phyloP scores from a whole-genome alignment of 2,329 filamentous ascomycete genomes.

The Aphanocladium album region DNA sequence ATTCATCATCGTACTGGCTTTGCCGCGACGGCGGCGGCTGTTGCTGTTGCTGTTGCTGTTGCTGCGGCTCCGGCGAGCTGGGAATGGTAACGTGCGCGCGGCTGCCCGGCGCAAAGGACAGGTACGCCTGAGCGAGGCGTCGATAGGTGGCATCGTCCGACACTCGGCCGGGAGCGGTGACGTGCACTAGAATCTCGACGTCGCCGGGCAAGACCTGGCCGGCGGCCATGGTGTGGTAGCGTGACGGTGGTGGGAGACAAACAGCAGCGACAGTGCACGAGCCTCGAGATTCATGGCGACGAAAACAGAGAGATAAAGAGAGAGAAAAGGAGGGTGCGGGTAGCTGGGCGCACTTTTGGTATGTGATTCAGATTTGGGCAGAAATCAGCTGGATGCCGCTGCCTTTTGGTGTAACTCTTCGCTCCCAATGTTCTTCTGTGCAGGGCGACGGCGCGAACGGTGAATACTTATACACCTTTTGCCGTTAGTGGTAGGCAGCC shows the following conservation, averaged over 20 bases:
- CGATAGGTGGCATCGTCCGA: constrained; percentile 46
- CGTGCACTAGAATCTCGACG: constrained; percentile 52
- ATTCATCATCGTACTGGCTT: neutral
- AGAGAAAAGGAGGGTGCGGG: neutral
- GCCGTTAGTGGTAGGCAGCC: neutral
- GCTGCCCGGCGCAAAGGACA: constrained; percentile 38
- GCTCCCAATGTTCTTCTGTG: neutral
- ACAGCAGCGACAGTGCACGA: neutral
- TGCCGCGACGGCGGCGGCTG: constrained; percentile 5
- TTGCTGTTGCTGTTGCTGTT: neutral
- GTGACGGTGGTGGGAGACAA: neutral
- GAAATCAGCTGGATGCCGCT: neutral
- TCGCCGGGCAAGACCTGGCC: constrained; percentile 21
- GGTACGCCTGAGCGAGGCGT: constrained; percentile 45
- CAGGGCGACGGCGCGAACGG: neutral
- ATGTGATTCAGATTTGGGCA: neutral
- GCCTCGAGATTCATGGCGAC: constrained; percentile 20
- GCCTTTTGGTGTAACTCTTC: neutral
- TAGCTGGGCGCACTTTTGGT: neutral
- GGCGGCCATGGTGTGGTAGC: constrained; percentile 21
- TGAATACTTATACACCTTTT: neutral
- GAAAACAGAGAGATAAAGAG: neutral
- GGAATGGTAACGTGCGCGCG: constrained; percentile 12
- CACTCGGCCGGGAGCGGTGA: constrained; percentile 44
- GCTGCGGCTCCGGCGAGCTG: neutral